phyloP scores from a whole-genome alignment of 805 yeast species.

The Alloascoidea hylecoeti region DNA sequence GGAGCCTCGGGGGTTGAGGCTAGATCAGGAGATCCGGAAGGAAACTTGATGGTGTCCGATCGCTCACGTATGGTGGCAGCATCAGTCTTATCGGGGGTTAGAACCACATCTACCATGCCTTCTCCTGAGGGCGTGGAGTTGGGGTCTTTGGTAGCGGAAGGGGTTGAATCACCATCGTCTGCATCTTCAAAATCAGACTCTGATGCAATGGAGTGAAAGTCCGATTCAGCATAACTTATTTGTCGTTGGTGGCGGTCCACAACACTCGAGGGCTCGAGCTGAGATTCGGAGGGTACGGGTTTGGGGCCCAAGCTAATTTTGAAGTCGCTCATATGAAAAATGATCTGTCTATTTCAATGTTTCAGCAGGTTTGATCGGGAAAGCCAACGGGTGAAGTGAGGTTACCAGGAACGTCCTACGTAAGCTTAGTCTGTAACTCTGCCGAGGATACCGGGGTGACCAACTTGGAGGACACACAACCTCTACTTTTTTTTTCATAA shows the following conservation, averaged over 20 bases:
- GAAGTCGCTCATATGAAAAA: conserved; percentile 1
- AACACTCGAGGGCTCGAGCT: too few relatives aligned
- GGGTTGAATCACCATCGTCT: not conserved
- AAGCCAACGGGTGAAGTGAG: too few relatives aligned
- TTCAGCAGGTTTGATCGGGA: too few relatives aligned
- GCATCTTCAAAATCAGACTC: not conserved
- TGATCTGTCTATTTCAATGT: too few relatives aligned
- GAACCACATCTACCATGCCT: too few relatives aligned
- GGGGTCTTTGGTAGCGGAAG: not conserved
- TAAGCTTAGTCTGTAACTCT: too few relatives aligned
- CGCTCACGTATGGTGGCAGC: not conserved
- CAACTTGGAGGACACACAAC: too few relatives aligned
- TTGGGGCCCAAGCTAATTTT: conserved; percentile 1
- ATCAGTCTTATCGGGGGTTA: not conserved
- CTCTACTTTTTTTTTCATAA: too few relatives aligned
- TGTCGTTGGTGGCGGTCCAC: not conserved
- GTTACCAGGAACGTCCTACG: too few relatives aligned
- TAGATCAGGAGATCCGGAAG: not conserved
- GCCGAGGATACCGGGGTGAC: too few relatives aligned
- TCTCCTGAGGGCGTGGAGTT: too few relatives aligned
- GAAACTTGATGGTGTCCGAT: not conserved
- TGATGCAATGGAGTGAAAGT: not conserved
- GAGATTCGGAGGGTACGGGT: not conserved
- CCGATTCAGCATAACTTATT: not conserved
- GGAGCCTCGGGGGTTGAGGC: not conserved